Evolutionary conservation across 805 yeast genomes (phyloP), one percentile per base, ranked within the genome.

Genomic region (Isabelozyma rhagii): DNA sequence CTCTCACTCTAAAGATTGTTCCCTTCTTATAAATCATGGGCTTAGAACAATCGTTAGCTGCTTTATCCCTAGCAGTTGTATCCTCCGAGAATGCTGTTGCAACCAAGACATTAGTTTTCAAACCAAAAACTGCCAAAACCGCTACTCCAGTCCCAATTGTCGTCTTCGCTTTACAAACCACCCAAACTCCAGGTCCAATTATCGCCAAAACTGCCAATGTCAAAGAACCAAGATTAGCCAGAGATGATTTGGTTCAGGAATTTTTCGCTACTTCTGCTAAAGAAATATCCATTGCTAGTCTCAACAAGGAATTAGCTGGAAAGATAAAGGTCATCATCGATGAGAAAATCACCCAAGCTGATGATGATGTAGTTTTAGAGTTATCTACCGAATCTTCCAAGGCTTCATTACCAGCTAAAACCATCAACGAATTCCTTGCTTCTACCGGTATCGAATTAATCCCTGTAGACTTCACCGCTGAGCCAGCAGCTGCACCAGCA

Each of bases 201-300:
- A 78, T 89, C 55, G 92, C 96, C 49, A 74, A 77, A 49, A 77
- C 82, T 41, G 86, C 90, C 10, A 77, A 74, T 42, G 87, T 80
- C 47, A 90, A 90, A 70, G 97, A 90, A 52, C 96, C 96, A 55
- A 81, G 97, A 69, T 74, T 90, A 60, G 97, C 97, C 47, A 84
- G 84, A 58, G 92, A 87, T 55, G 96, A 86, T 49, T 76, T 90
- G 57, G 84, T 89, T 44, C 74, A 76, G 53, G 82, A 82, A 58
- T 80, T 85, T 60, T 86, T 87, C 54, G 69, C 73, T 39, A 72
- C 77, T 38, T 52, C 79, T 25, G 78, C 90, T 41, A 80, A 82
- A 62, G 86, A 85, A 63, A 82, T 85, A 55, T 74, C 87, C 21
- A 66, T 83, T 50, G 87, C 85, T 48, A 71, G 73, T 55, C 69